Conservation (phyloP, 1,139 yeast genomes). For the Pichia sp. region DNA sequence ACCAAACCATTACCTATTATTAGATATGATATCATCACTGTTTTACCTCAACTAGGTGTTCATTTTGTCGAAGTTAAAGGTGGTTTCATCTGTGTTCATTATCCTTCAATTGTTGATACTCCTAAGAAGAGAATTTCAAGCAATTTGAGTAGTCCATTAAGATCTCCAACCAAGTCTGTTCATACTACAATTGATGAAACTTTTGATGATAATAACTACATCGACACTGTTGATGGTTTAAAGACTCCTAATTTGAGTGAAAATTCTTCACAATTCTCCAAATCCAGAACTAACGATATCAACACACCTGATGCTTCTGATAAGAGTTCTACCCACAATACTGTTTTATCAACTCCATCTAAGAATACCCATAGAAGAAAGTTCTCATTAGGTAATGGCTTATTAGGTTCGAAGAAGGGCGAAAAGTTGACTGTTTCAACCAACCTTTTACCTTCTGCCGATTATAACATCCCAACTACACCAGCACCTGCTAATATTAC, state of each 20-base stretch:
- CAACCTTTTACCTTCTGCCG: constrained; percentile 24
- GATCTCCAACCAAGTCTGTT: constrained; percentile 13
- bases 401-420: constrained; percentile 42
- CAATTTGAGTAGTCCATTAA: constrained; percentile 10
- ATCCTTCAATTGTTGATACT: constrained; percentile 41
- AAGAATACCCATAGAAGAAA: constrained; percentile 53
- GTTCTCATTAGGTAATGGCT: constrained; percentile 59
- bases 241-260: constrained; percentile 19
- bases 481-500: constrained; percentile 38
- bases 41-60: constrained; percentile 74
- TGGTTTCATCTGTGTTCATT: constrained; percentile 85
- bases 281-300: constrained; percentile 7
- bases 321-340: constrained; percentile 3
- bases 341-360: constrained; percentile 14
- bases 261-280: constrained; percentile 8
- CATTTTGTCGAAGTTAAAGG: constrained; percentile 90
- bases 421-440: constrained; percentile 43
- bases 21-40: constrained; percentile 79
- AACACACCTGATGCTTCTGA: constrained; percentile 14
- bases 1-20: constrained; percentile 90
- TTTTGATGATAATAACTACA: constrained; percentile 8
- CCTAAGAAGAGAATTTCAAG: constrained; percentile 9
- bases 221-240: constrained; percentile 13
- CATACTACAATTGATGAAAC: constrained; percentile 7
- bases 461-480: constrained; percentile 43